phyloP scores from a whole-genome alignment of 2,329 filamentous ascomycete species.

The Ascochyta fabae region DNA sequence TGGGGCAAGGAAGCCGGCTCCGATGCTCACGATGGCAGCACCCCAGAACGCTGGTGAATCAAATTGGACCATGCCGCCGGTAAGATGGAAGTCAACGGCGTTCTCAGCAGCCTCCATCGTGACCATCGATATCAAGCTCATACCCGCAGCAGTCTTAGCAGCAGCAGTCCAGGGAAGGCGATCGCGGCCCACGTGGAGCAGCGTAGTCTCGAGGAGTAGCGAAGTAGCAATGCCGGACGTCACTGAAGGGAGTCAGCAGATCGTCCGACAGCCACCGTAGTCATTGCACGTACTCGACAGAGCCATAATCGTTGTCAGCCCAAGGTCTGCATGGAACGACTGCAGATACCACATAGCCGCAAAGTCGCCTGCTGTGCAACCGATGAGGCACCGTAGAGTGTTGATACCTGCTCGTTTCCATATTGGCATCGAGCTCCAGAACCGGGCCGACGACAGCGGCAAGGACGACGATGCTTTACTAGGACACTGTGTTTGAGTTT shows the following conservation, averaged over 20 bases:
- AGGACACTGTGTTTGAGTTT: not conserved
- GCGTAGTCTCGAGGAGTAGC: conserved; percentile 59
- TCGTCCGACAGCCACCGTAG: not conserved
- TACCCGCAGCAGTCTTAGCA: conserved; percentile 61
- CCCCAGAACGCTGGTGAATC: conserved; percentile 59
- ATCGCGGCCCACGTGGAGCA: conserved; percentile 59
- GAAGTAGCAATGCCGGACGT: conserved; percentile 60
- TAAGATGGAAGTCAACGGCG: conserved; percentile 62
- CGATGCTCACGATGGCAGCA: conserved; percentile 56
- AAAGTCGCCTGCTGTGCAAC: conserved; percentile 64
- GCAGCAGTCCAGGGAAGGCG: conserved; percentile 56
- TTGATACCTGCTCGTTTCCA: conserved; percentile 63
- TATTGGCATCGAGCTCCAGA: conserved; percentile 47
- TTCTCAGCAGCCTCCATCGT: conserved; percentile 65
- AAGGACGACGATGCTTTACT: conserved; percentile 3
- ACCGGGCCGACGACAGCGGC: conserved; percentile 20
- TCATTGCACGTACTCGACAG: conserved; percentile 49
- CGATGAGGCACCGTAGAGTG: conserved; percentile 62
- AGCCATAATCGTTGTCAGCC: conserved; percentile 59
- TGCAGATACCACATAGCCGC: conserved; percentile 63
- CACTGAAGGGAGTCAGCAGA: conserved; percentile 50
- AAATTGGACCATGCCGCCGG: conserved; percentile 58
- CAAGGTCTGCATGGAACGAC: conserved; percentile 54
- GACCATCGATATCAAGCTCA: conserved; percentile 66
- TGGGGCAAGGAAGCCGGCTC: conserved; percentile 57